Evolutionary conservation across 768 basidiomycete species (phyloP), one percentile per base, ranked within the genome.

Genomic region (Tricholoma sp.): DNA sequence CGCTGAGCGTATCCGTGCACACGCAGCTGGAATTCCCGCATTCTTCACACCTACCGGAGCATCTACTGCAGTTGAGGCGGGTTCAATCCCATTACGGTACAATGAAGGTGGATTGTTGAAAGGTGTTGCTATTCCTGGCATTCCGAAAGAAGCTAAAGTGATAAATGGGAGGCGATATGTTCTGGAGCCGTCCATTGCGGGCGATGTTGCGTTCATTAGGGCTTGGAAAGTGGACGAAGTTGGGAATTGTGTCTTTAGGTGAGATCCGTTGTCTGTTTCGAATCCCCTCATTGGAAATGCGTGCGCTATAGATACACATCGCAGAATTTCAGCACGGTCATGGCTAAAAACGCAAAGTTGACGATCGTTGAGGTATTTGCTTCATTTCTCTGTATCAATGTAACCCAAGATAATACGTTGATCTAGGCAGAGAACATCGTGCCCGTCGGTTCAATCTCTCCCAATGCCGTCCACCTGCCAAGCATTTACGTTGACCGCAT

Each of bases 201-300:
- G 87, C 12, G 90, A 92, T 69, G 83, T 92, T 61, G 93, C 94
- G 8, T 86, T 97, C 69, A 76, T 97, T 47, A 78, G 85, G 46
- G 94, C 91, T 3, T 95, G 92, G 92, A 95, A 94, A 70, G 94
- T 84, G 12, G 94, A 97, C 62, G 91, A 92, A 68, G 81, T 85
- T 43, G 94, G 94, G 1, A 97, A 97, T 70, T 89, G 87, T 63
- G 84, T 94, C 41, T 97, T 97, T 79, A 81, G 92, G 88, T 91
- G 64, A 56, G 76, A 9, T 37, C 12, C 21, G 27, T 53, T 21
- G 14, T 8, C 53, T 6, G 32, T 18, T 34, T 46, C 7, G 16
- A 18, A 24, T n/a, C n/a, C 6, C 37, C 8, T 22, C 21, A 46
- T 52, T 31, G 12, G 37, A 47, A 52, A 37, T 54, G 55, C 16